These are phyloP conservation scores for Solanum chiquidenum DNA, from an alignment of 257 asterid species.

Conservation along the genomic window DNA sequence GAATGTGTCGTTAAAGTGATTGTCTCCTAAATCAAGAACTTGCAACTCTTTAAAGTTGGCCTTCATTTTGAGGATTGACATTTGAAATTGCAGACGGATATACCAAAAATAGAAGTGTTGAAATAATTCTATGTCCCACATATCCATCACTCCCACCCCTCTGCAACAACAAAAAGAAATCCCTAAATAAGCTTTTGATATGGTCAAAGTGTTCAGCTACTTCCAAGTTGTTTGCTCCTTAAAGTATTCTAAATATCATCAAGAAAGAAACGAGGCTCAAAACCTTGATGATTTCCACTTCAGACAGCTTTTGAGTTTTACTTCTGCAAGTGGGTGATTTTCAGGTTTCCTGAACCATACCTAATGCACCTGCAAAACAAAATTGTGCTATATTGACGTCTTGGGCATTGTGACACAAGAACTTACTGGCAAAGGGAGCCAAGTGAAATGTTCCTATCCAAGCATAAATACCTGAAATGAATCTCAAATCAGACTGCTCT, in stretches of 20 bases:
- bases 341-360: neutral
- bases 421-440: neutral
- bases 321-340: neutral
- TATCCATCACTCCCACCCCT: neutral
- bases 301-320: neutral
- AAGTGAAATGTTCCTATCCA: neutral
- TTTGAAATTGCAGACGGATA: neutral
- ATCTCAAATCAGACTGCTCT: neutral
- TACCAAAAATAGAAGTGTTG: neutral
- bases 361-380: neutral
- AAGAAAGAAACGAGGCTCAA: neutral
- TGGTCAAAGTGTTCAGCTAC: neutral
- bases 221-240: neutral
- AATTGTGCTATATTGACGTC: neutral
- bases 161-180: neutral
- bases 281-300: neutral
- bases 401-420: neutral
- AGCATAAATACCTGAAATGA: neutral
- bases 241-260: neutral
- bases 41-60: neutral
- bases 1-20: neutral
- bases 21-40: neutral
- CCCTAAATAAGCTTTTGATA: neutral
- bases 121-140: neutral
- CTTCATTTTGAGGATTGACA: neutral